Evolutionary conservation across 2,329 filamentous ascomycete species (phyloP).

Genomic region (Chaetomiaceae sp.): DNA sequence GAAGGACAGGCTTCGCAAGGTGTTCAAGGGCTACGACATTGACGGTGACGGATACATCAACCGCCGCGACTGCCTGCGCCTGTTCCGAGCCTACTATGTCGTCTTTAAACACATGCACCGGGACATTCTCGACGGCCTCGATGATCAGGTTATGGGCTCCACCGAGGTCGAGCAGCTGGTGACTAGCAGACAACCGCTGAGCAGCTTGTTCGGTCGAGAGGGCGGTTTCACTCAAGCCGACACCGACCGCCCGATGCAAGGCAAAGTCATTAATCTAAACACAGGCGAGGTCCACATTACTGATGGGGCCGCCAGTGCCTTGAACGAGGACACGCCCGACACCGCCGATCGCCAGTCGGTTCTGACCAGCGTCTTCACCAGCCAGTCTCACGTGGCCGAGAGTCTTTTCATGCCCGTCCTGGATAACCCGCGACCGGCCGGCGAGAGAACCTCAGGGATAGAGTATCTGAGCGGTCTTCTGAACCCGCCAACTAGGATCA

Average conservation of each 20-base stretch:
- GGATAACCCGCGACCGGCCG: slow-evolving; percentile 27
- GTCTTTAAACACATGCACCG: slow-evolving; percentile 85
- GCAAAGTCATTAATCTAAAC: slow-evolving; percentile 56
- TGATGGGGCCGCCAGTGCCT: slow-evolving; percentile 52
- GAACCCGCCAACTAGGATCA: slow-evolving; percentile 42
- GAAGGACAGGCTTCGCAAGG: slow-evolving; percentile 65
- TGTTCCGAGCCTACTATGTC: slow-evolving; percentile 90
- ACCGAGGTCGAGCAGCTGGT: slow-evolving; percentile 73
- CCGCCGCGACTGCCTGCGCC: slow-evolving; percentile 80
- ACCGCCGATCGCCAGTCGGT: slow-evolving; percentile 57
- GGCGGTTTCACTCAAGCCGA: slow-evolving; percentile 63
- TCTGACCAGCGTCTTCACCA: slow-evolving; percentile 47
- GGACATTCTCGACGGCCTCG: slow-evolving; percentile 73
- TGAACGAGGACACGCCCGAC: slow-evolving; percentile 58
- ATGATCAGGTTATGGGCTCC: slow-evolving; percentile 72
- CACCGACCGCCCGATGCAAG: slow-evolving; percentile 56
- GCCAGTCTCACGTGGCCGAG: slow-evolving; percentile 13
- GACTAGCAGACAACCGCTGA: slow-evolving; percentile 69
- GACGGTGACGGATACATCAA: slow-evolving; percentile 83
- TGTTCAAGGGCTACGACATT: slow-evolving; percentile 88
- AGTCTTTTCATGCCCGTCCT: slow-evolving; percentile 20
- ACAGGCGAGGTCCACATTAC: slow-evolving; percentile 63
- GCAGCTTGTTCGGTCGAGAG: slow-evolving; percentile 68
- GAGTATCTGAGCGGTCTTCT: slow-evolving; percentile 43
- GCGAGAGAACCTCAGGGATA: slow-evolving; percentile 31